Evolutionary conservation across 176 grass and related monocot genomes (phyloP).

Genomic region (Rhipidocladum racemiflorum): DNA sequence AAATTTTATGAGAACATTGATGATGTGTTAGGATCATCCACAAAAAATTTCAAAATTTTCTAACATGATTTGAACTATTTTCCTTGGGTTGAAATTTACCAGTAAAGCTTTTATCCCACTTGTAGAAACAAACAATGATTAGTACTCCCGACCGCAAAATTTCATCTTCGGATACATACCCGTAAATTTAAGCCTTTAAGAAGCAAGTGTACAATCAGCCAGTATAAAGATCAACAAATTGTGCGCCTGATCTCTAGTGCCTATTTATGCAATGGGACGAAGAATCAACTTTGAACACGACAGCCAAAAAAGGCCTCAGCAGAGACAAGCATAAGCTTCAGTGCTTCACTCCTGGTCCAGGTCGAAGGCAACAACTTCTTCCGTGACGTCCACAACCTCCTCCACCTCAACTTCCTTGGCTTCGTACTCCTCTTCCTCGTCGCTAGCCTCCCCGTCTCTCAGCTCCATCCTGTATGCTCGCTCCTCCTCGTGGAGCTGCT

Average conservation of each 20-base stretch:
- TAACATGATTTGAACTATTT: too few species aligned
- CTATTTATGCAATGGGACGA: constrained; percentile 7
- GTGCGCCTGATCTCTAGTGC: constrained; percentile 8
- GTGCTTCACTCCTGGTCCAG: constrained; percentile 53
- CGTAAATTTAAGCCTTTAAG: too few species aligned
- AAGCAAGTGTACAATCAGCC: neutral
- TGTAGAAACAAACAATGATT: too few species aligned
- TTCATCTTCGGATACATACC: too few species aligned
- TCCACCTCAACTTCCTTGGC: constrained; percentile 88
- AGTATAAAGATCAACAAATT: constrained; percentile 23
- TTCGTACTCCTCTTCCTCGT: constrained; percentile 79
- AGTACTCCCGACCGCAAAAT: too few species aligned
- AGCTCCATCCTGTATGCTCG: constrained; percentile 44
- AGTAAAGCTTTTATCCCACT: too few species aligned
- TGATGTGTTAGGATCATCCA: too few species aligned
- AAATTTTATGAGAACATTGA: too few species aligned
- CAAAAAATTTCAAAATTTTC: too few species aligned
- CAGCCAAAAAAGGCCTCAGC: neutral
- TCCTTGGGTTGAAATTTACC: too few species aligned
- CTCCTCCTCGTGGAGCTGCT: constrained; percentile 74
- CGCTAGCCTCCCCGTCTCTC: constrained; percentile 65
- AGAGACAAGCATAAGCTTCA: neutral
- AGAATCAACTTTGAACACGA: neutral
- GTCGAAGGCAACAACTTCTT: constrained; percentile 66
- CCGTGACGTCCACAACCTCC: constrained; percentile 54